Base-by-base conservation (phyloP, 2,329 filamentous ascomycete genomes). In the Pestalotiopsis fici region DNA sequence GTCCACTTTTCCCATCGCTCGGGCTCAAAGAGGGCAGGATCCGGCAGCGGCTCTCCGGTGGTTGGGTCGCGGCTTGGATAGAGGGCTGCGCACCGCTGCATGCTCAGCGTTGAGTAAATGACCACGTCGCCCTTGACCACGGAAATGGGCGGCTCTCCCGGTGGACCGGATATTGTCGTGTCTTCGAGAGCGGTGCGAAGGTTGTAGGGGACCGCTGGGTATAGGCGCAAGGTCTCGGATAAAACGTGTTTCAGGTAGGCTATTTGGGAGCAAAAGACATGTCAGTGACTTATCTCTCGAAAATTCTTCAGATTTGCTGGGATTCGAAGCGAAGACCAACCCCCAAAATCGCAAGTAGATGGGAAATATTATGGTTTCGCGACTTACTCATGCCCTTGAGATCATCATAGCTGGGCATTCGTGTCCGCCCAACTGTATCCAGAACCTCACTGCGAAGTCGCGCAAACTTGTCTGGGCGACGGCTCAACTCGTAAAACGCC, bases 401-500 rank as follows among this genome's bases (percentile, higher is more conserved):
- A 72, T 93, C 84, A 2, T 85, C 81, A 74, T 92, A 93, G 1
- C 86, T 90, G 0, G 85, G 84, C 21, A 80, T 74, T 7, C 81
- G 73, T 1, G 84, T 79, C 6, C 83, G 75, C 2, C 90, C 90
- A 4, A 93, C 82, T 0, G 78, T 78, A 3, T 81, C 73, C 21
- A 85, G 73, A 71, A 93, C 89, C 74, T 93, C 90, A 18, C 80
- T 74, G n/a, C 90, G 84, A 9, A 93, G 82, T 72, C 87, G 89
- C 43, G 81, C 73, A 15, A 87, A 83, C 5, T 89, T 83, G 2
- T 85, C 77, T 0, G 90, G 89, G 67, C 88, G 82, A 13, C 85
- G 83, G 5, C 89, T 85, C 4, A 93, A 80, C 74, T 93, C 89
- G 74, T 91, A 91, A 72, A 93, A 86, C 15, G 85, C 83, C 88